Evolutionary conservation across 495 filamentous ascomycete species (phyloP).

Genomic region (Neurospora tetraspora): DNA sequence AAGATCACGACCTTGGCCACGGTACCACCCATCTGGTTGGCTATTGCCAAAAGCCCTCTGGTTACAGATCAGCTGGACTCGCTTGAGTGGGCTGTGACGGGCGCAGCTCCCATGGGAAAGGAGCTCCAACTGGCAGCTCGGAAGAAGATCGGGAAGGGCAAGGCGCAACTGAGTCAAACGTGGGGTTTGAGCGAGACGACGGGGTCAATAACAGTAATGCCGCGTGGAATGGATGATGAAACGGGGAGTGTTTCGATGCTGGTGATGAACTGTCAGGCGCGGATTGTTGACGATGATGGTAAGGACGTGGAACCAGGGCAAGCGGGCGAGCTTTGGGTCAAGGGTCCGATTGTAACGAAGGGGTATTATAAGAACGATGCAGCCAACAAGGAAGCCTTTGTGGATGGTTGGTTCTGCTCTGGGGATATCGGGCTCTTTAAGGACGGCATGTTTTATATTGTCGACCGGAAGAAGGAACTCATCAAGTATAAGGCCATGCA

Average conservation of each 20-base stretch:
- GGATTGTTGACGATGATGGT: conserved; percentile 33
- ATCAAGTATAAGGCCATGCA: conserved; percentile 54
- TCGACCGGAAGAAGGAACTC: conserved; percentile 60
- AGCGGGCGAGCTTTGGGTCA: conserved; percentile 25
- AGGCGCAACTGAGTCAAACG: conserved; percentile 46
- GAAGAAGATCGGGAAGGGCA: conserved; percentile 26
- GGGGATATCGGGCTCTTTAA: conserved; percentile 55
- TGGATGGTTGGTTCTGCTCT: conserved; percentile 56
- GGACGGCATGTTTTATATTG: conserved; percentile 41
- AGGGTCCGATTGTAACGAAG: conserved; percentile 50
- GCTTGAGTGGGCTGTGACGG: conserved; percentile 14
- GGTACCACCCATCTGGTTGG: conserved; percentile 41
- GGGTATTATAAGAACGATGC: conserved; percentile 57
- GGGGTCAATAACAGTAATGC: conserved; percentile 18
- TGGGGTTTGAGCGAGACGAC: conserved; percentile 65
- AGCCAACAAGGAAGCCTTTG: conserved; percentile 51
- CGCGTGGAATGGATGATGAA: conserved; percentile 8
- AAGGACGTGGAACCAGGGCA: conserved; percentile 31
- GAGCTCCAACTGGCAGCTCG: conserved; percentile 24
- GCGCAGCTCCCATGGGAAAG: conserved; percentile 27
- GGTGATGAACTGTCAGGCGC: conserved; percentile 45
- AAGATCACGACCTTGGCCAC: conserved; percentile 38
- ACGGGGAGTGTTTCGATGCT: conserved; percentile 26
- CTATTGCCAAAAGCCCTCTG: conserved; percentile 36
- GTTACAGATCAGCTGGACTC: conserved; percentile 39